These are phyloP conservation scores for Sergeia podlipaevii DNA, from an alignment of 208 protist species.

Conservation along the genomic window DNA sequence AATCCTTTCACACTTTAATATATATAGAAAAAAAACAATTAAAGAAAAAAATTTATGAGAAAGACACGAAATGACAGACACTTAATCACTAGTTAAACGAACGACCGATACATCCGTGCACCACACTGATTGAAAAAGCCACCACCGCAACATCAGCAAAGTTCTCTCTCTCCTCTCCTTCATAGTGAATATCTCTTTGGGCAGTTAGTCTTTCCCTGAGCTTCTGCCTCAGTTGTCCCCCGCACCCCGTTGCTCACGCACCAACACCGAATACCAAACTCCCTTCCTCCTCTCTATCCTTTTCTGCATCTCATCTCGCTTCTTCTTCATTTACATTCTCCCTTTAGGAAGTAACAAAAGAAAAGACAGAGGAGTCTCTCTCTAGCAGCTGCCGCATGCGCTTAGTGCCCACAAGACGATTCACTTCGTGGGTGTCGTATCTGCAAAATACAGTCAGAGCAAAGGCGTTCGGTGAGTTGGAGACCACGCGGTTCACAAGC, in stretches of 20 bases:
- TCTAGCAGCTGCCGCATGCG: conserved; percentile 73
- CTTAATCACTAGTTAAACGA: too few relatives aligned
- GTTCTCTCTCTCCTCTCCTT: background rate
- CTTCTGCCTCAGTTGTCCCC: background rate
- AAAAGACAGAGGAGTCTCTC: conserved; percentile 67
- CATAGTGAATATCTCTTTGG: conserved; percentile 9
- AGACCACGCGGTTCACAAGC: conserved; percentile 80
- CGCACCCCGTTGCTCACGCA: background rate
- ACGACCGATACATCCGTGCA: too few relatives aligned
- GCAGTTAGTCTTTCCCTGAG: conserved; percentile 4
- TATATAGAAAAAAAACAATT: background rate
- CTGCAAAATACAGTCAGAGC: conserved; percentile 87
- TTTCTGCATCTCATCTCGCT: background rate
- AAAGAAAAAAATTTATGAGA: background rate
- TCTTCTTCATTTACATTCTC: background rate
- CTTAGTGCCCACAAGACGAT: conserved; percentile 86
- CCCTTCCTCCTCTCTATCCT: background rate
- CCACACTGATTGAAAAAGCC: background rate
- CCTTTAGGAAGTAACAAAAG: conserved; percentile 72
- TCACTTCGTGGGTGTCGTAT: conserved; percentile 93
- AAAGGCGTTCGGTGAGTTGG: conserved; percentile 71
- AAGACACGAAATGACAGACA: too few relatives aligned
- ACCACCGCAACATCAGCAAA: background rate
- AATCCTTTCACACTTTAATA: too few relatives aligned
- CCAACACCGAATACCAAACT: background rate